phyloP scores from a whole-genome alignment of 306 rosid species.

The Senna siamea region DNA sequence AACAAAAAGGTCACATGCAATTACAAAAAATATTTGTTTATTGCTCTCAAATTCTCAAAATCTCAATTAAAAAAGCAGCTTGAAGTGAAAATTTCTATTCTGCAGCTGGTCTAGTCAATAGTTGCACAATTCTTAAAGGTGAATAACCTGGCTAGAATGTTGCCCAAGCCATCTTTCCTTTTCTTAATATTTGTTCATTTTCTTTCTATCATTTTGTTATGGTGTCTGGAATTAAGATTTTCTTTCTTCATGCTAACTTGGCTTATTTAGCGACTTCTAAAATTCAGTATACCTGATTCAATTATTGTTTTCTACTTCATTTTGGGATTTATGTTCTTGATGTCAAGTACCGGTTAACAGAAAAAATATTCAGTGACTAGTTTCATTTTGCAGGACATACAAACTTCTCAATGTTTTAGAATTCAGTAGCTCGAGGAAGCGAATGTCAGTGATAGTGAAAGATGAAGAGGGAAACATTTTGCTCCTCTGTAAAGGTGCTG shows the following conservation, averaged over 20 bases:
- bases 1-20: neutral
- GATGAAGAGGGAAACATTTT: conserved; percentile 11
- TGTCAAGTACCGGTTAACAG: neutral
- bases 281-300: neutral
- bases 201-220: neutral
- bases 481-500: conserved; percentile 19
- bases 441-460: conserved; percentile 25
- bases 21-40: neutral
- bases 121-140: neutral
- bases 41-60: neutral
- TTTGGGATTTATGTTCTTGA: neutral
- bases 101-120: neutral
- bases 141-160: neutral
- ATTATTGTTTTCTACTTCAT: neutral
- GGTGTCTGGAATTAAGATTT: neutral
- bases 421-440: conserved; percentile 20
- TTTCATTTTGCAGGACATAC: conserved; percentile 18
- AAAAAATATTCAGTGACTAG: neutral
- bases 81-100: neutral
- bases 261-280: neutral
- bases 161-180: neutral
- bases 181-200: neutral
- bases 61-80: neutral
- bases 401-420: conserved; percentile 17
- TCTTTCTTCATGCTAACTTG: neutral